These are phyloP conservation scores for Botrytis fabae DNA, from an alignment of 2,329 filamentous ascomycete genomes.

Conservation along the genomic window DNA sequence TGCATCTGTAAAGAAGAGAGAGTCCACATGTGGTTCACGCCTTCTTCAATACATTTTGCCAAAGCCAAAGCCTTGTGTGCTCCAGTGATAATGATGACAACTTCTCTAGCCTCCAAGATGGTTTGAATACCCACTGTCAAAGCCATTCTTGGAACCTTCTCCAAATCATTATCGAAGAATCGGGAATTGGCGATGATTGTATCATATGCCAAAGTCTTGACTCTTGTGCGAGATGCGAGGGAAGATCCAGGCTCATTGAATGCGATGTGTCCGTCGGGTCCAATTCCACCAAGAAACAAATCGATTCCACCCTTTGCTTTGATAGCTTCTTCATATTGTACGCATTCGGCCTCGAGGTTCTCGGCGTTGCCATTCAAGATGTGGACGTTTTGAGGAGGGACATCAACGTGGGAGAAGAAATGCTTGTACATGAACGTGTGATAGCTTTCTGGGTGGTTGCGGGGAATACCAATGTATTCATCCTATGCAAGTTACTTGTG, in stretches of 20 bases:
- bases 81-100: conserved; percentile 79
- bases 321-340: conserved; percentile 78
- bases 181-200: conserved; percentile 83
- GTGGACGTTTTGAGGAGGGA: conserved; percentile 78
- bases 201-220: conserved; percentile 85
- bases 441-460: conserved; percentile 82
- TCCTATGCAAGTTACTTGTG: conserved; percentile 51
- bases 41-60: conserved; percentile 77
- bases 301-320: conserved; percentile 75
- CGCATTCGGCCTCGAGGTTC: conserved; percentile 74
- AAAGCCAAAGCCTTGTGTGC: conserved; percentile 78
- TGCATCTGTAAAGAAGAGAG: conserved; percentile 79
- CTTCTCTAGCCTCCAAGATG: conserved; percentile 76
- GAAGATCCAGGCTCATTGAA: conserved; percentile 89
- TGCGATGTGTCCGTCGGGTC: conserved; percentile 83
- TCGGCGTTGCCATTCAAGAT: conserved; percentile 79
- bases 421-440: conserved; percentile 93
- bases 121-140: conserved; percentile 84
- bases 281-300: conserved; percentile 81
- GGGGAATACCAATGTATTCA: conserved; percentile 81
- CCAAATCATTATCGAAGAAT: conserved; percentile 76
- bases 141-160: conserved; percentile 76
- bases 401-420: conserved; percentile 84
- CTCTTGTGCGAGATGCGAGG: conserved; percentile 72
- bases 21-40: conserved; percentile 90